Percentiles rank a stretch among this genome's conserved stretches.
These are phyloP conservation scores for Penicillium decumbens DNA, from an alignment of 2,329 filamentous ascomycete genomes.

Conservation along the genomic window DNA sequence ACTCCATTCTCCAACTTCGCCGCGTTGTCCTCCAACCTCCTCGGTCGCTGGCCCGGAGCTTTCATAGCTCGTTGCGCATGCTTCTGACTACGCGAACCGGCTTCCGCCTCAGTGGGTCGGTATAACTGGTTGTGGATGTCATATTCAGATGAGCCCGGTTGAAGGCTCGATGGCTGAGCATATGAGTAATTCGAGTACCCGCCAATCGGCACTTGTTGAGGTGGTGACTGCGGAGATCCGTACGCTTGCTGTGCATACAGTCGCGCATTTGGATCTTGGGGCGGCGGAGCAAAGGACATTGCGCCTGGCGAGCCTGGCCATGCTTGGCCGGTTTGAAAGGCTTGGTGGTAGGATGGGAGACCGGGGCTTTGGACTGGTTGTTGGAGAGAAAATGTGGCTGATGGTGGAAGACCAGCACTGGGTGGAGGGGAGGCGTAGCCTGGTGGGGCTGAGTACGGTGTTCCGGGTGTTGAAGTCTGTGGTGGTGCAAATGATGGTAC, in stretches of 20 bases:
- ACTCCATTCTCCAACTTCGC: constrained; percentile 41
- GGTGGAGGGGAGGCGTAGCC: constrained; percentile 36
- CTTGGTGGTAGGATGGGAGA: constrained; percentile 28
- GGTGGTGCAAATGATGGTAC: constrained; percentile 23
- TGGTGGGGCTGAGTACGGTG: constrained; percentile 22
- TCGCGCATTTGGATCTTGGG: constrained; percentile 29
- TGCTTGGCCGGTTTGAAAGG: constrained; percentile 17
- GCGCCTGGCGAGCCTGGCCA: constrained; percentile 16
- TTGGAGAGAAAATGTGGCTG: constrained; percentile 23
- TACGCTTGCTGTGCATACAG: constrained; percentile 32
- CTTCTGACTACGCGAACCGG: constrained; percentile 34
- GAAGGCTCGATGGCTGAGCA: constrained; percentile 28
- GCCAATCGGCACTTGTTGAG: constrained; percentile 23
- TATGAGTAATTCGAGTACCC: constrained; percentile 45
- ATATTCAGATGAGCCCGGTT: constrained; percentile 33
- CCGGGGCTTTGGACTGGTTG: constrained; percentile 27
- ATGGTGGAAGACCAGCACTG: constrained; percentile 30
- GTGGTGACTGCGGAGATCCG: constrained; percentile 20
- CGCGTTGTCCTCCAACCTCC: constrained; percentile 38
- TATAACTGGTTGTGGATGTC: constrained; percentile 47
- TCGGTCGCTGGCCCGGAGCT: constrained; percentile 30
- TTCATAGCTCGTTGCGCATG: constrained; percentile 32
- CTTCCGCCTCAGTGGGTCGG: constrained; percentile 44
- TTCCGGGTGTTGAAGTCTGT: constrained; percentile 16
- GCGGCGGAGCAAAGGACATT: constrained; percentile 26